Evolutionary conservation across 202 grass and related monocot species (phyloP).

Genomic region (Hordeum pubiflorum): DNA sequence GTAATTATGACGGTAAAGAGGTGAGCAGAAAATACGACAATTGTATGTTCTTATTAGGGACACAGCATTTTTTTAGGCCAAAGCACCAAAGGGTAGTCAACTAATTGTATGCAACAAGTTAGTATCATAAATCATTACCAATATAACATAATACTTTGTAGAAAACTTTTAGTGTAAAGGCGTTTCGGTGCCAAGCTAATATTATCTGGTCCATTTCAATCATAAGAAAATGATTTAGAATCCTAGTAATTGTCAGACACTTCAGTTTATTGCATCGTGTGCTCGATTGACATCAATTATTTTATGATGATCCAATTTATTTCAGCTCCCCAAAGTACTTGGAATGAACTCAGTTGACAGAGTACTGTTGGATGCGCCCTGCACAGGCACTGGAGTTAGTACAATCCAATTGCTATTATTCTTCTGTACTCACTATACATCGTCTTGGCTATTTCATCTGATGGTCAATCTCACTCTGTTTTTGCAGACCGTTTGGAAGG

Average conservation of each 20-base stretch:
- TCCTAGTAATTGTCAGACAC: neutral
- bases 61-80: neutral
- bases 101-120: neutral
- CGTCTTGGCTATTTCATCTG: slow-evolving; percentile 9
- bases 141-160: neutral
- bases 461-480: neutral
- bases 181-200: neutral
- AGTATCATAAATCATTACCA: neutral
- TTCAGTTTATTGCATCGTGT: neutral
- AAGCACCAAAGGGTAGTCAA: neutral
- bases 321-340: slow-evolving; percentile 83
- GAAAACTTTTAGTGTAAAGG: neutral
- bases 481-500: slow-evolving; percentile 86
- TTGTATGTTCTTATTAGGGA: neutral
- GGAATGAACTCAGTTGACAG: slow-evolving; percentile 93
- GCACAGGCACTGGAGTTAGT: slow-evolving; percentile 90
- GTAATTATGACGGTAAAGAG: slow-evolving; percentile 98
- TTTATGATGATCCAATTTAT: slow-evolving; percentile 8
- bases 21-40: slow-evolving; percentile 25
- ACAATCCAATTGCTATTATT: slow-evolving; percentile 6
- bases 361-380: slow-evolving; percentile 94
- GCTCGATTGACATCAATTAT: neutral
- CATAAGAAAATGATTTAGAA: neutral
- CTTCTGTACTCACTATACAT: neutral
- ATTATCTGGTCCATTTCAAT: slow-evolving; percentile 10